Evolutionary conservation across 139 green algal genomes (phyloP).

Genomic region (Bryopsis sp.): DNA sequence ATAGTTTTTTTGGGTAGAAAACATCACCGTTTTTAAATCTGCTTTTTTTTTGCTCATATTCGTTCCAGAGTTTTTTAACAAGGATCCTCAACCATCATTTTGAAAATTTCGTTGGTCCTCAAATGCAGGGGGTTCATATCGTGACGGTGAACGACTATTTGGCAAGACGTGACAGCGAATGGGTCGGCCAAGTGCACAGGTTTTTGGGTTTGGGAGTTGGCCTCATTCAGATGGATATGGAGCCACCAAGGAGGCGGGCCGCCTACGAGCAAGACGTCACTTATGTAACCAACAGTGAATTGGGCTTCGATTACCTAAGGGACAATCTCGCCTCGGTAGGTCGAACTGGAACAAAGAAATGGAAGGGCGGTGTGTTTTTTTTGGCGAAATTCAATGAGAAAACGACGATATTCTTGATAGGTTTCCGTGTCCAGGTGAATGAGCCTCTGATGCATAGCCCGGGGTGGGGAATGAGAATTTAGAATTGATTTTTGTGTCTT

Average conservation of each 20-base stretch:
- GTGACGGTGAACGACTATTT: conserved; percentile 99
- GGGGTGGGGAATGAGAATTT: no score
- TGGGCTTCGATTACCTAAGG: conserved; percentile 97
- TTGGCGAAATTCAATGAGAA: no score
- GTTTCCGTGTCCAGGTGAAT: background rate
- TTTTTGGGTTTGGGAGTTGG: conserved; percentile 90
- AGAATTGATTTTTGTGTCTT: no score
- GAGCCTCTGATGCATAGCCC: background rate
- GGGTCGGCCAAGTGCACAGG: conserved; percentile 89
- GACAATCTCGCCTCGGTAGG: conserved; percentile 85
- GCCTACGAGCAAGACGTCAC: conserved; percentile 88
- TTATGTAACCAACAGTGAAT: conserved; percentile 96
- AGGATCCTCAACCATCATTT: background rate
- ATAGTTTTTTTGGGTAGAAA: no score
- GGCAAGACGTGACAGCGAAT: conserved; percentile 86
- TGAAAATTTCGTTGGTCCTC: no score
- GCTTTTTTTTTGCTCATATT: conserved; percentile 1
- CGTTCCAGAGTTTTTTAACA: background rate
- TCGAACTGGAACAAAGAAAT: background rate
- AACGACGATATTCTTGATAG: no score
- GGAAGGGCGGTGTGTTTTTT: no score
- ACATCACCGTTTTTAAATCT: no score
- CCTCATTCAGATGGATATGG: conserved; percentile 74
- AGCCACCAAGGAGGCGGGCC: conserved; percentile 51
- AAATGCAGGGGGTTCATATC: conserved; percentile 79